A percentile compares a stretch with the other conserved stretches of the same genome.
Evolutionary conservation across 1,284 basidiomycete species (phyloP).

Genomic region (Puccinia horiana): DNA sequence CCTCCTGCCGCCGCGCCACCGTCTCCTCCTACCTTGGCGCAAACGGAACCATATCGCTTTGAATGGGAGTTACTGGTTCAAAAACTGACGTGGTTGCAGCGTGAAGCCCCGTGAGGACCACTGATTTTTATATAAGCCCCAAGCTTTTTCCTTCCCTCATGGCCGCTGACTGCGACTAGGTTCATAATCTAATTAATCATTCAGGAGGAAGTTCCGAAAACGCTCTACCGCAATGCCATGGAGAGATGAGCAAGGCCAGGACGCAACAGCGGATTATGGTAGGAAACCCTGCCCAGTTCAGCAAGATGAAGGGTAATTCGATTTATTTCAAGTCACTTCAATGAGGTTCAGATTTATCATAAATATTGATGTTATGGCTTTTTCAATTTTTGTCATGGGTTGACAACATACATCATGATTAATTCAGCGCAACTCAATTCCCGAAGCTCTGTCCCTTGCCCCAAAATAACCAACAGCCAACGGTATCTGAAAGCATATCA

Average conservation of each 20-base stretch:
- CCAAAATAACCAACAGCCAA: neutral
- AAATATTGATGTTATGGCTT: neutral
- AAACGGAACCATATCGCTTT: constrained; percentile 10
- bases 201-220: constrained; percentile 31
- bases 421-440: neutral
- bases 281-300: neutral
- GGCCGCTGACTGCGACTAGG: neutral
- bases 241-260: constrained; percentile 10
- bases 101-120: constrained; percentile 23
- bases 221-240: constrained; percentile 32
- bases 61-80: constrained; percentile 24
- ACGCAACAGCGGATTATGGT: neutral
- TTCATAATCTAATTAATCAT: neutral
- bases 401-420: neutral
- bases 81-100: constrained; percentile 29
- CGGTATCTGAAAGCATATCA: neutral
- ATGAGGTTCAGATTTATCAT: neutral
- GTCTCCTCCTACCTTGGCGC: neutral
- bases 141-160: neutral
- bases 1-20: constrained; percentile 19
- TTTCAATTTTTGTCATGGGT: neutral
- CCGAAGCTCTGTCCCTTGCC: neutral
- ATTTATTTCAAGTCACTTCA: neutral
- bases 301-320: neutral
- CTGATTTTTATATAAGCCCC: neutral